Evolutionary conservation across 2,329 filamentous ascomycete genomes (phyloP).

Genomic region (Sporothrix schenckii): DNA sequence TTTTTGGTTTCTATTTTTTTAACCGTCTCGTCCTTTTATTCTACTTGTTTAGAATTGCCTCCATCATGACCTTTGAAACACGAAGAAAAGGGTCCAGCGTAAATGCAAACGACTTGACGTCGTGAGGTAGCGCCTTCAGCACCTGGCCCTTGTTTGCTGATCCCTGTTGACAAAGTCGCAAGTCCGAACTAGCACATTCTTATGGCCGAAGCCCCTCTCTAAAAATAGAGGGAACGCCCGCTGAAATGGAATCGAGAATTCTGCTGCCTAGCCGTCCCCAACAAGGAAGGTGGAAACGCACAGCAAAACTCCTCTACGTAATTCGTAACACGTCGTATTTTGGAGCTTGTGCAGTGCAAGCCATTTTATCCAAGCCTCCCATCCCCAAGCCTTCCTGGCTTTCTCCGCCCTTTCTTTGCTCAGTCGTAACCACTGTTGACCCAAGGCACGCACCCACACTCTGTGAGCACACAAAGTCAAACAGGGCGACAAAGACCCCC

Average conservation of each 20-base stretch:
- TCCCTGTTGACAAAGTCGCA: neutral
- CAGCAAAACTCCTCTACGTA: neutral
- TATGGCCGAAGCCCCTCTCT: slow-evolving; percentile 18
- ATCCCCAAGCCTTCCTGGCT: neutral
- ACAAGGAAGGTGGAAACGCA: neutral
- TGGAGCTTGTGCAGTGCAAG: neutral
- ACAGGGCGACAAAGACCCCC: neutral
- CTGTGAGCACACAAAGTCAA: too few relatives aligned
- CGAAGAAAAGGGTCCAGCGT: neutral
- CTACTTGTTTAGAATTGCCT: neutral
- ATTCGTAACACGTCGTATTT: slow-evolving; percentile 4
- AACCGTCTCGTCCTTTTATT: neutral
- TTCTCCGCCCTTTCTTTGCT: neutral
- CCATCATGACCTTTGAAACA: slow-evolving; percentile 8
- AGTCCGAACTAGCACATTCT: slow-evolving; percentile 2
- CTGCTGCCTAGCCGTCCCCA: slow-evolving; percentile 22
- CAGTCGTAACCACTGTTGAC: neutral
- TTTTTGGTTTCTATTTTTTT: too few relatives aligned
- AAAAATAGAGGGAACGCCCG: slow-evolving; percentile 20
- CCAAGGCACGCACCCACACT: neutral
- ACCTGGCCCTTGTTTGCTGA: neutral
- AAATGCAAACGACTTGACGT: neutral
- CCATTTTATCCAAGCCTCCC: neutral
- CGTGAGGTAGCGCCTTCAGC: neutral
- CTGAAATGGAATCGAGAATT: neutral